phyloP scores from a whole-genome alignment of 176 grass and related monocot species.

The Musa troglodytarum region DNA sequence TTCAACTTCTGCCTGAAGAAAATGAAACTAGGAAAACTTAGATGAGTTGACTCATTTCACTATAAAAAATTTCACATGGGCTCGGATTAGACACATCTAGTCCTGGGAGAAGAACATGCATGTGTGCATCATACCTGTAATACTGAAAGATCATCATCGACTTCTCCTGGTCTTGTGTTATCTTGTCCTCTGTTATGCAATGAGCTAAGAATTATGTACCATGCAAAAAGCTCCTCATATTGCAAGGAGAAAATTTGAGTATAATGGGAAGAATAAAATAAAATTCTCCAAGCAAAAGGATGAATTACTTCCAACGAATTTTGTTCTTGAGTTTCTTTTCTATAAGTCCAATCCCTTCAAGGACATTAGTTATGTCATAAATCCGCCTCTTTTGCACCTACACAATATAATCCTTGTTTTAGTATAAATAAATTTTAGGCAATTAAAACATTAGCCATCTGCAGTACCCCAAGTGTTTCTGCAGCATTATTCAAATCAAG shows the following conservation, averaged over 20 bases:
- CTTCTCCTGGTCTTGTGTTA: constrained; percentile 45
- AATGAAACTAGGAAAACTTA: constrained; percentile 5
- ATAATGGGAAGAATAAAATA: no score
- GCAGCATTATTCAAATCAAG: constrained; percentile 86
- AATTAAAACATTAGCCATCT: not conserved
- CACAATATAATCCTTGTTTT: constrained; percentile 18
- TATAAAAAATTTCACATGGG: not conserved
- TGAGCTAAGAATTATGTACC: not conserved
- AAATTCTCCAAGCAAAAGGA: not conserved
- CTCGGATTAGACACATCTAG: not conserved
- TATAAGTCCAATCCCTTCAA: constrained; percentile 89
- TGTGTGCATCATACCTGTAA: constrained; percentile 5
- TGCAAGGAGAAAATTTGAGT: constrained; percentile 6
- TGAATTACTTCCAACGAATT: constrained; percentile 82
- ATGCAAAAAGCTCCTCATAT: constrained; percentile 17
- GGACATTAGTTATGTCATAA: constrained; percentile 97
- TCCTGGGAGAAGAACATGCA: not conserved
- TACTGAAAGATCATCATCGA: constrained; percentile 35
- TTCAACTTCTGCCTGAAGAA: constrained; percentile 58
- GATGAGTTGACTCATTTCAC: not conserved
- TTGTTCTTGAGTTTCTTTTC: constrained; percentile 92
- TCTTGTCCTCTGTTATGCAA: constrained; percentile 38
- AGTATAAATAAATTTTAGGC: not conserved
- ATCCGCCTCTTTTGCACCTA: constrained; percentile 91
- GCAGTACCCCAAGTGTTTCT: constrained; percentile 55